Base-by-base conservation (phyloP, 2,329 filamentous ascomycete species). In the Neopestalotiopsis rosae region DNA sequence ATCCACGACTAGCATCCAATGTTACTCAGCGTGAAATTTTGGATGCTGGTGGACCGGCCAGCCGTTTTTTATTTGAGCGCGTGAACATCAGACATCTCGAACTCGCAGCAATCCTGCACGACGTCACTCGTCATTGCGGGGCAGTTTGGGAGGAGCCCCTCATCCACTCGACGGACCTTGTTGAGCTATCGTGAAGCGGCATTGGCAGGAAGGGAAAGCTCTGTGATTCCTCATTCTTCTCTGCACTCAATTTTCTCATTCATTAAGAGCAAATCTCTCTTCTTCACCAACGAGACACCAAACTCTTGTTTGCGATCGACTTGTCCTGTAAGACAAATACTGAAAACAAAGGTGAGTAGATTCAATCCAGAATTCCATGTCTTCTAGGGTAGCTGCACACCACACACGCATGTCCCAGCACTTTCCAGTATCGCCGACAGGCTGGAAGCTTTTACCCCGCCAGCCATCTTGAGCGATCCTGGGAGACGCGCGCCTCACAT, bases 141-240 rank as follows among this genome's bases (percentile, higher is more conserved):
- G 59, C 59, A 62, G 59, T 62, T 62, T 62, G 13, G 59, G 59
- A 38, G 32, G 59, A 20, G 32, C 32, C 32, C 59, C 59, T 40
- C 59, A 34, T 40, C 59, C 59, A 62, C 28, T 20, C 28, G 17
- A 34, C n/a, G 14, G 30, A 62, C 32, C 57, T 30, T 59, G 24
- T 52, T 59, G 57, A 59, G 57, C 57, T 59, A 59, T 59, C 57
- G 57, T 59, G 57, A 59, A 30, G 57, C 57, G 57, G 57, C 45
- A 52, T 52, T 52, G 45, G 45, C 20, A 52, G 45, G 6, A 52
- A 52, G 45, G 45, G 17, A 52, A 58, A 59, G 57, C 57, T 40
- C 59, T 20, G 9, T 62, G 59, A 62, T 62, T 62, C 59, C 59
- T 38, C 28, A 62, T 38, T 62, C 32, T 40, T n/a, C 5, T 42